phyloP scores from a whole-genome alignment of 2,329 filamentous ascomycete genomes.

The Penicillium sp. region DNA sequence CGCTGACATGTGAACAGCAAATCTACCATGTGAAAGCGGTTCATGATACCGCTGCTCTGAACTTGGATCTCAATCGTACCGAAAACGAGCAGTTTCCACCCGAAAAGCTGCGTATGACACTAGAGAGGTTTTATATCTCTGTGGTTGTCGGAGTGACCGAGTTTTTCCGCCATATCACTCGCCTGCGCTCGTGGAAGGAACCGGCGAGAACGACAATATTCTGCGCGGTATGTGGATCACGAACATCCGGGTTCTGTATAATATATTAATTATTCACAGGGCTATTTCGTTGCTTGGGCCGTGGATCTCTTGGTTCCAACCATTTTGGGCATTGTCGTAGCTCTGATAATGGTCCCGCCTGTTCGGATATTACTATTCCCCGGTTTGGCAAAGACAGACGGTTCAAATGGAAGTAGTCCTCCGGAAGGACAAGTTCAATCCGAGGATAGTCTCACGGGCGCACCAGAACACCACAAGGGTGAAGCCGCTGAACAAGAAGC shows the following conservation, averaged over 20 bases:
- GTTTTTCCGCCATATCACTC: constrained; percentile 69
- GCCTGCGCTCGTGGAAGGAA: constrained; percentile 78
- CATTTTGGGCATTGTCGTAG: constrained; percentile 58
- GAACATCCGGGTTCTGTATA: rapidly evolving
- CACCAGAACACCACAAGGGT: constrained; percentile 76
- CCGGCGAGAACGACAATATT: constrained; percentile 66
- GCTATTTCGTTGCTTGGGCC: constrained; percentile 66
- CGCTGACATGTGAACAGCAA: constrained; percentile 51
- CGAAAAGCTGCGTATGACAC: constrained; percentile 73
- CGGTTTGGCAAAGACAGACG: constrained; percentile 62
- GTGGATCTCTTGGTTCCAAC: constrained; percentile 69
- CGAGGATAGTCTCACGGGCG: constrained; percentile 74
- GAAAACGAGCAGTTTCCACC: constrained; percentile 82
- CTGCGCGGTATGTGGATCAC: constrained; percentile 47
- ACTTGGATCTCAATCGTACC: constrained; percentile 75
- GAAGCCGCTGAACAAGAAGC: constrained; percentile 83
- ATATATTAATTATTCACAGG: constrained; percentile 27
- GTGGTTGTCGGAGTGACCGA: constrained; percentile 67
- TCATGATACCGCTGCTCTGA: constrained; percentile 58
- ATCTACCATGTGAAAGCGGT: constrained; percentile 71
- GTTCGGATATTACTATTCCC: constrained; percentile 68
- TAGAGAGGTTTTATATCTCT: constrained; percentile 80
- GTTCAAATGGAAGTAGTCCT: constrained; percentile 55
- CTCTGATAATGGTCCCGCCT: constrained; percentile 65
- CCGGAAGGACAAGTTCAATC: constrained; percentile 70